phyloP scores from a whole-genome alignment of 169 alveolate species.

The Plasmodium chabaudi region DNA sequence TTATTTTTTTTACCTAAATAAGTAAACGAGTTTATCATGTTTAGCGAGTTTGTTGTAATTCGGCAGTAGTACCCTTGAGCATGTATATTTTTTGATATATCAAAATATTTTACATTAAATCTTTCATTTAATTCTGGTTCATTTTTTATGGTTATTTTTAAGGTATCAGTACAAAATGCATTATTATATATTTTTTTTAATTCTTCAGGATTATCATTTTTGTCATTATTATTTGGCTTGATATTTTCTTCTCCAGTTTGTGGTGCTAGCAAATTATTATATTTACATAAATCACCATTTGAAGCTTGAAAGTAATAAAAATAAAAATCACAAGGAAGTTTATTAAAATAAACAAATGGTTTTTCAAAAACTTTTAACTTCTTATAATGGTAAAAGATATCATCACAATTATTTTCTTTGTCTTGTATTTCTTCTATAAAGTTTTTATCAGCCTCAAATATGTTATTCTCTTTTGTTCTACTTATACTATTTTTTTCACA shows the following conservation, averaged over 20 bases:
- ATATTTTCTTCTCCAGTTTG: background rate
- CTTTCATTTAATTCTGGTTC: constrained; percentile 6
- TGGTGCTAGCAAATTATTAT: background rate
- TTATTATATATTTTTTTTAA: constrained; percentile 14
- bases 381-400: constrained; percentile 18
- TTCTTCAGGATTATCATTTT: background rate
- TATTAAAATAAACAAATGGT: constrained; percentile 33
- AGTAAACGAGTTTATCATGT: constrained; percentile 63
- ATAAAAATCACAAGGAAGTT: constrained; percentile 62
- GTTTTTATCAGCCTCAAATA: background rate
- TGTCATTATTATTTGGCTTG: background rate
- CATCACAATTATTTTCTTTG: background rate
- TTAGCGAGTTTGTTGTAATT: constrained; percentile 45
- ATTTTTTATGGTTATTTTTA: constrained; percentile 40
- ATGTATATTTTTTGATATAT: constrained; percentile 24
- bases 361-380: constrained; percentile 28
- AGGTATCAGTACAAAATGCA: constrained; percentile 52
- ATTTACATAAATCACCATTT: constrained; percentile 47
- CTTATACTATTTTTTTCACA: background rate
- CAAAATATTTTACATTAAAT: constrained; percentile 57
- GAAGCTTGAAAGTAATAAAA: constrained; percentile 65
- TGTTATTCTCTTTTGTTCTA: background rate
- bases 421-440: background rate
- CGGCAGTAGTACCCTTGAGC: constrained; percentile 52
- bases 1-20: constrained; percentile 32